A percentile compares a stretch with the other conserved stretches of the same genome.
phyloP scores from a whole-genome alignment of 805 yeast genomes.

The Myxozyma neglecta region DNA sequence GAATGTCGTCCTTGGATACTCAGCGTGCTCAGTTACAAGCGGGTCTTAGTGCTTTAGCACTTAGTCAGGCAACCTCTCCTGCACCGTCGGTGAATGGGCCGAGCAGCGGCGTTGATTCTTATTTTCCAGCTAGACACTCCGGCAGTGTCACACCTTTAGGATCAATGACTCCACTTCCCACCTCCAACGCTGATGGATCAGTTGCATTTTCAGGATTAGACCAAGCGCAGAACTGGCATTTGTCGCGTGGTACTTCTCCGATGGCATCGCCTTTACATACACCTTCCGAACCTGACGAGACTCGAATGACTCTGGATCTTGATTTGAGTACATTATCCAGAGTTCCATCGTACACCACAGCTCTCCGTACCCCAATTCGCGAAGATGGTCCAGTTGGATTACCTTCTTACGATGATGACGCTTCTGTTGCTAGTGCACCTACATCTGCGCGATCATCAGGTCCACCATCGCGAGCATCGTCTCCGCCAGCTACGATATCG shows the following conservation, averaged over 20 bases:
- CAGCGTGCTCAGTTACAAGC: slow-evolving; percentile 44
- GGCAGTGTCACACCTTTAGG: slow-evolving; percentile 27
- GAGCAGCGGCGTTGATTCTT: slow-evolving; percentile 17
- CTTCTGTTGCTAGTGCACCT: not conserved
- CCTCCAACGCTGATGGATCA: slow-evolving; percentile 27
- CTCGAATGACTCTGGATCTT: slow-evolving; percentile 41
- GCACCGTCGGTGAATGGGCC: not conserved
- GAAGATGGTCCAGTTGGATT: slow-evolving; percentile 16
- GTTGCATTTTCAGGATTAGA: slow-evolving; percentile 35
- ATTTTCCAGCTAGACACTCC: slow-evolving; percentile 28
- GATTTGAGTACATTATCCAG: slow-evolving; percentile 52
- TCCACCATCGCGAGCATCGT: slow-evolving; percentile 25
- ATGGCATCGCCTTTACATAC: slow-evolving; percentile 7
- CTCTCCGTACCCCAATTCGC: slow-evolving; percentile 49
- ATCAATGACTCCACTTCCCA: slow-evolving; percentile 27
- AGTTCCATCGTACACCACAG: slow-evolving; percentile 85
- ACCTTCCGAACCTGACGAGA: slow-evolving; percentile 18
- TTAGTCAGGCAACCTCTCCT: slow-evolving; percentile 19
- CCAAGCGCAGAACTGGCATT: slow-evolving; percentile 58
- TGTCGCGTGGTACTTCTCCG: slow-evolving; percentile 33
- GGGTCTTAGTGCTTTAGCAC: slow-evolving; percentile 44
- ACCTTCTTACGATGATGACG: slow-evolving; percentile 23
- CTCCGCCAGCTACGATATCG: slow-evolving; percentile 1
- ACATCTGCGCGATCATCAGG: slow-evolving; percentile 22
- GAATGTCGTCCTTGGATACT: slow-evolving; percentile 36